phyloP scores from a whole-genome alignment of 2,329 filamentous ascomycete species.

The Phaeoacremonium minimum region DNA sequence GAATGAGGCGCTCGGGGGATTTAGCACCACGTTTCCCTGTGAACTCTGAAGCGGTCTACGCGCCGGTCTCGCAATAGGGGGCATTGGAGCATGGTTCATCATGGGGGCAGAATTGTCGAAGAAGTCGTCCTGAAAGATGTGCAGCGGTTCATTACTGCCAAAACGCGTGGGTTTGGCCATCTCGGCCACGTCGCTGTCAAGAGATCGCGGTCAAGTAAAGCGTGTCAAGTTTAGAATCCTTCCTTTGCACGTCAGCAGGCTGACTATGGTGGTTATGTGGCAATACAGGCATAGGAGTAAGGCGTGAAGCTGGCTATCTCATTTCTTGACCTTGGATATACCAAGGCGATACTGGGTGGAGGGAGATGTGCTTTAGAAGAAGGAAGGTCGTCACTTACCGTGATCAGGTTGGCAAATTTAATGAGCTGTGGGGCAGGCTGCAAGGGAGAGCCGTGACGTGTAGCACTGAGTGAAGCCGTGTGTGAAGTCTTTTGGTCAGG shows the following conservation, averaged over 20 bases:
- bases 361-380: too few relatives aligned
- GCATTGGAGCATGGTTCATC: constrained; percentile 55
- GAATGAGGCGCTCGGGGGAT: constrained; percentile 51
- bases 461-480: too few relatives aligned
- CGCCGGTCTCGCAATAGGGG: constrained; percentile 39
- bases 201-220: not conserved
- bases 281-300: not conserved
- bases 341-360: too few relatives aligned
- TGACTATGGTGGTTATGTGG: too few relatives aligned
- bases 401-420: too few relatives aligned
- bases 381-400: too few relatives aligned
- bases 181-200: constrained; percentile 30
- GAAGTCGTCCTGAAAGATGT: constrained; percentile 49
- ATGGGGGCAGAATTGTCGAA: constrained; percentile 40
- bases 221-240: not conserved
- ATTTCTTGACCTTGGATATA: not conserved
- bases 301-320: not conserved
- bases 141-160: constrained; percentile 40
- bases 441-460: too few relatives aligned
- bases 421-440: too few relatives aligned
- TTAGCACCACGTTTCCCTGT: constrained; percentile 62
- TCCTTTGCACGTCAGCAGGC: not conserved
- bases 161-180: constrained; percentile 52
- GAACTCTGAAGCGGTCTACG: constrained; percentile 44
- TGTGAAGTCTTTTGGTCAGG: too few relatives aligned